These are phyloP conservation scores for Fusarium sp. DNA, from an alignment of 2,329 filamentous ascomycete genomes.

Conservation along the genomic window DNA sequence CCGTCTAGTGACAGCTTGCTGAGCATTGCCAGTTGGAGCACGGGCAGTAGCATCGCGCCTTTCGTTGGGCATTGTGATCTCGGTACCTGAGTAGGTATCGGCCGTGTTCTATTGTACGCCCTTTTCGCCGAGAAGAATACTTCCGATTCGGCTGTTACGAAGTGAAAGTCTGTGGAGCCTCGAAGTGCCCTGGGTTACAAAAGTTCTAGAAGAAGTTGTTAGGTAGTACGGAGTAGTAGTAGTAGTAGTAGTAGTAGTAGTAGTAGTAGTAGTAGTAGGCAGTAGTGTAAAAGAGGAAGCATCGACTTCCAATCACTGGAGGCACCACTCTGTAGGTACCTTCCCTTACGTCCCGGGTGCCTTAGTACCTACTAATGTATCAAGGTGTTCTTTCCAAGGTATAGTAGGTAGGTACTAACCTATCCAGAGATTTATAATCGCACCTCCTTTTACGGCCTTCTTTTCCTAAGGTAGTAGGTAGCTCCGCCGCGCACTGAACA, in stretches of 20 bases:
- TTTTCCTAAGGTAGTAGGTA: background rate
- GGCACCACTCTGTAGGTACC: background rate
- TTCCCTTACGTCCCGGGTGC: background rate
- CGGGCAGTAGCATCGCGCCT: background rate
- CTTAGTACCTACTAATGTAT: background rate
- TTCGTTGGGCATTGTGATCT: conserved; percentile 14
- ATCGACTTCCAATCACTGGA: background rate
- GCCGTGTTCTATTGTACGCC: background rate
- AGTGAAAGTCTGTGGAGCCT: background rate
- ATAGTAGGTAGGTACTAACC: background rate
- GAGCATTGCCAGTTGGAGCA: background rate
- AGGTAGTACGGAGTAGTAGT: no score
- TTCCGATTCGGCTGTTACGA: conserved; percentile 3
- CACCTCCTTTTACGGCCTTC: background rate
- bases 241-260: no score
- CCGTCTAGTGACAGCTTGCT: background rate
- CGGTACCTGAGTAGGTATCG: background rate
- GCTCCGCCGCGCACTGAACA: background rate
- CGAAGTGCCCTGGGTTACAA: background rate
- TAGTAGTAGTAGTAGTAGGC: no score
- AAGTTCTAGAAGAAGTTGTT: background rate
- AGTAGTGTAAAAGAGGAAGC: no score
- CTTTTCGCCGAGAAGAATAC: background rate
- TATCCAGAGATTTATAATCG: background rate
- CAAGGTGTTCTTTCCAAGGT: background rate